These are phyloP conservation scores for Picochlorum sp. DNA, from an alignment of 139 green algal genomes.

Conservation along the genomic window DNA sequence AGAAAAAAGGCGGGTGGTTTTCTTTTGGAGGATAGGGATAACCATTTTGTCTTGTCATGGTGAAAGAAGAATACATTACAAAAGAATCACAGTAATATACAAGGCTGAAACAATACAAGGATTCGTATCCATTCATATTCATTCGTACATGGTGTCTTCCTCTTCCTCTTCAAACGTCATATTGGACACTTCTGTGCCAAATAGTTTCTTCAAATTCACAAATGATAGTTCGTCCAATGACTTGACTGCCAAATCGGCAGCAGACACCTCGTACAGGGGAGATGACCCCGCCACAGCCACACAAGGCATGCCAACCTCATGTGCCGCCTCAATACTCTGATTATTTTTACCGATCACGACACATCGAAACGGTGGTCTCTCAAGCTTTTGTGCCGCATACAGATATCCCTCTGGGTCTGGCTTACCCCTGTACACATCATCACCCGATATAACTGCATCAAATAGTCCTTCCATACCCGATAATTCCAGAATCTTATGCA, in stretches of 20 bases:
- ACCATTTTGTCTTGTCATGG: no score
- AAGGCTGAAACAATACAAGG: neutral
- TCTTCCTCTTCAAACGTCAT: conserved; percentile 4
- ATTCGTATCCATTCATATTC: conserved; percentile 3
- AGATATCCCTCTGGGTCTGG: conserved; percentile 72
- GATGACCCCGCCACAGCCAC: conserved; percentile 65
- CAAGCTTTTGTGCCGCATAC: conserved; percentile 55
- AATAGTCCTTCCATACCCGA: conserved; percentile 51
- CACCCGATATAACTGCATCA: conserved; percentile 65
- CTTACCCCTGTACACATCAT: conserved; percentile 61
- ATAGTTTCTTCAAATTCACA: conserved; percentile 91
- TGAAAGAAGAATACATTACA: neutral
- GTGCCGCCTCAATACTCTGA: conserved; percentile 73
- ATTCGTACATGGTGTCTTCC: neutral
- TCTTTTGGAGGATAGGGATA: neutral
- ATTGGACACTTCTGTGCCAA: conserved; percentile 57
- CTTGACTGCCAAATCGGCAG: conserved; percentile 82
- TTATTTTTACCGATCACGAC: conserved; percentile 83
- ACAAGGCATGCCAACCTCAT: conserved; percentile 83
- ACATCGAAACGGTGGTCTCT: conserved; percentile 78
- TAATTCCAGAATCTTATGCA: conserved; percentile 39
- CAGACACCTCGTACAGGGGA: conserved; percentile 78
- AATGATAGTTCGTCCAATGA: conserved; percentile 70
- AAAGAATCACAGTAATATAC: conserved; percentile 3
- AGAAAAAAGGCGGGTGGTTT: conserved; percentile 14